These are phyloP conservation scores for Sporothrix phasma DNA, from an alignment of 2,329 filamentous ascomycete species.

Conservation along the genomic window DNA sequence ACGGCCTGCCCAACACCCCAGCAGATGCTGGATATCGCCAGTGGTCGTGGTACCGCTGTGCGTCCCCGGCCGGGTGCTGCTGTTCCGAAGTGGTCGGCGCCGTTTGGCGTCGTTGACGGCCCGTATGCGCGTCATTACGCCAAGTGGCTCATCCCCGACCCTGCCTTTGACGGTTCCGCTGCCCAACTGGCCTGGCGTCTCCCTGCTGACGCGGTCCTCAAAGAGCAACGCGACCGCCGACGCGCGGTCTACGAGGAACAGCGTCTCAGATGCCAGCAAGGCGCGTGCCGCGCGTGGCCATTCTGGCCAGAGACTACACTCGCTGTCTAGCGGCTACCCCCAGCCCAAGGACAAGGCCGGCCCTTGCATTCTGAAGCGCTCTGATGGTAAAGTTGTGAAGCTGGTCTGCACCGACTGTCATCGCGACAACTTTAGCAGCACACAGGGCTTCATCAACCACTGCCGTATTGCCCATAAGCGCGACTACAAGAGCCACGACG, in stretches of 20 bases:
- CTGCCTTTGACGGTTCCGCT: conserved; percentile 67
- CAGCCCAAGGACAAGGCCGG: conserved; percentile 71
- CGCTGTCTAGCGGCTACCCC: conserved; percentile 60
- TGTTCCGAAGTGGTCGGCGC: conserved; percentile 67
- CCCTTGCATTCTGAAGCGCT: conserved; percentile 74
- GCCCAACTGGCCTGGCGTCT: conserved; percentile 35
- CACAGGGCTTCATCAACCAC: conserved; percentile 98
- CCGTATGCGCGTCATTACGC: conserved; percentile 92
- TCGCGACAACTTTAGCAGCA: conserved; percentile 86
- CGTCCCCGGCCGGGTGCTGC: conserved; percentile 50
- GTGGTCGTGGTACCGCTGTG: conserved; percentile 63
- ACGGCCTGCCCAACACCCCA: conserved; percentile 56
- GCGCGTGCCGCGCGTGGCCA: conserved; percentile 39
- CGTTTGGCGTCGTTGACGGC: conserved; percentile 84
- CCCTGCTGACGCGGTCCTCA: conserved; percentile 31
- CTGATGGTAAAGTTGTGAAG: conserved; percentile 79
- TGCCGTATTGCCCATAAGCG: conserved; percentile 91
- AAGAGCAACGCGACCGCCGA: conserved; percentile 43
- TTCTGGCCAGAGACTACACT: conserved; percentile 54
- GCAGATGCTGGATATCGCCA: conserved; percentile 60
- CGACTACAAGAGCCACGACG: conserved; percentile 92
- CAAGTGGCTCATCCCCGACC: conserved; percentile 87
- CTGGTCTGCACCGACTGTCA: conserved; percentile 83
- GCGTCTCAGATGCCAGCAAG: conserved; percentile 50
- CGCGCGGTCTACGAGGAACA: conserved; percentile 71